These are phyloP conservation scores for Phytophthora europaea DNA, from an alignment of 352 stramenopile species.

Conservation along the genomic window DNA sequence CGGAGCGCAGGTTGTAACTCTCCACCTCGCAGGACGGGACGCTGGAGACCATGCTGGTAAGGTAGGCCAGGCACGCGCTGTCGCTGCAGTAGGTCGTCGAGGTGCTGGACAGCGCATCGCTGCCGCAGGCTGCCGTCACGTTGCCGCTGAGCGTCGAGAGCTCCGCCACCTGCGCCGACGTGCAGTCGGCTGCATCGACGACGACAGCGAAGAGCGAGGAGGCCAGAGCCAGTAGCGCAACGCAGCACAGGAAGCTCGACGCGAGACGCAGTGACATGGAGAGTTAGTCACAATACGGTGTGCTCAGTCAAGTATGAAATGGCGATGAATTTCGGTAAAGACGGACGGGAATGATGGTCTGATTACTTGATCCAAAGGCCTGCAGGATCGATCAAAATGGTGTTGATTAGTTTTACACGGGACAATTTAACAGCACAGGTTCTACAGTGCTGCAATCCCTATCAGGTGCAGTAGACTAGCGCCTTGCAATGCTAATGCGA, in stretches of 20 bases:
- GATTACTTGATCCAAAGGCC: no score
- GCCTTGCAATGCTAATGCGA: constrained; percentile 9
- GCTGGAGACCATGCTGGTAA: constrained; percentile 31
- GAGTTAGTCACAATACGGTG: not conserved
- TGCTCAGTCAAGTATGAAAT: not conserved
- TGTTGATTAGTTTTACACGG: constrained; percentile 2
- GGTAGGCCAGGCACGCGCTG: constrained; percentile 32
- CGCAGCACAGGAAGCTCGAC: not conserved
- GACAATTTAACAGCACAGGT: not conserved
- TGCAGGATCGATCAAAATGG: not conserved
- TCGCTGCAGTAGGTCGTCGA: constrained; percentile 28
- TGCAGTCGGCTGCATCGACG: constrained; percentile 32
- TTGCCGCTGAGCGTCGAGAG: constrained; percentile 36
- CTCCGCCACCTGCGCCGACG: constrained; percentile 28
- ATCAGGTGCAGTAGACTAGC: constrained; percentile 7
- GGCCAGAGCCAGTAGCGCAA: constrained; percentile 3
- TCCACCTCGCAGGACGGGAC: constrained; percentile 42
- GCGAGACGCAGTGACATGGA: not conserved
- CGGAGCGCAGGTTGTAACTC: constrained; percentile 45
- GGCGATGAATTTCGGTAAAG: no score
- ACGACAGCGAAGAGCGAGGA: not conserved
- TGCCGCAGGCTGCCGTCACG: constrained; percentile 39
- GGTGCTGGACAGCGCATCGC: constrained; percentile 31
- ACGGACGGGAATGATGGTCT: no score
- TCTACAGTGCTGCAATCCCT: constrained; percentile 6